Percentiles rank a stretch among this genome's conserved stretches.
phyloP scores from a whole-genome alignment of 2,329 filamentous ascomycete genomes.

The Aspergillus sclerotialis region DNA sequence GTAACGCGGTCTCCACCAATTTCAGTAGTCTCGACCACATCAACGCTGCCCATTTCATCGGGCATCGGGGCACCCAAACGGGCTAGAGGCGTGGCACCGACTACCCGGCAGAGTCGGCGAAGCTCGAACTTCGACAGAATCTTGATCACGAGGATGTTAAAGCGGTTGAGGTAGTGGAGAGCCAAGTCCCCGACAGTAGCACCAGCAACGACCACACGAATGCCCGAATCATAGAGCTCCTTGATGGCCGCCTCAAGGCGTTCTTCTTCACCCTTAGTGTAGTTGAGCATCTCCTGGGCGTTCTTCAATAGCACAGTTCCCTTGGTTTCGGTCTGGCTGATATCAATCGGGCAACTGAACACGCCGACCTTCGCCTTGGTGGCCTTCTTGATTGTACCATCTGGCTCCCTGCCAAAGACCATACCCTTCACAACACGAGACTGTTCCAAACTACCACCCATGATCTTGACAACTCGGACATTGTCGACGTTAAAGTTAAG shows the following conservation, averaged over 20 bases:
- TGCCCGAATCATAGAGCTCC: slow-evolving; percentile 87
- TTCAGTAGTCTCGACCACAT: slow-evolving; percentile 93
- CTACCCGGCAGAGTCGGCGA: slow-evolving; percentile 86
- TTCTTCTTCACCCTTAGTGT: slow-evolving; percentile 91
- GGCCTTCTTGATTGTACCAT: slow-evolving; percentile 85
- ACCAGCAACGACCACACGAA: slow-evolving; percentile 87
- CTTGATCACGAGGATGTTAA: slow-evolving; percentile 92
- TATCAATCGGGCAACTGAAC: slow-evolving; percentile 93
- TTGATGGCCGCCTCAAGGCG: slow-evolving; percentile 90
- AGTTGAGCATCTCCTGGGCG: slow-evolving; percentile 97
- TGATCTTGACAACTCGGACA: slow-evolving; percentile 97
- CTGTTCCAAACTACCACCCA: slow-evolving; percentile 93
- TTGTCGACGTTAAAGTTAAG: slow-evolving; percentile 98
- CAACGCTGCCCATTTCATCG: slow-evolving; percentile 96
- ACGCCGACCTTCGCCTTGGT: slow-evolving; percentile 92
- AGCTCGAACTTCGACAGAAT: slow-evolving; percentile 98
- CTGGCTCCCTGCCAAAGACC: slow-evolving; percentile 96
- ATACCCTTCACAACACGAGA: slow-evolving; percentile 94
- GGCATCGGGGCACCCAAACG: slow-evolving; percentile 96
- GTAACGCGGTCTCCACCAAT: slow-evolving; percentile 97
- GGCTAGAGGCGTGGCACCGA: slow-evolving; percentile 92
- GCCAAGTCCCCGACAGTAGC: slow-evolving; percentile 93
- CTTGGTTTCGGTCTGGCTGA: slow-evolving; percentile 95
- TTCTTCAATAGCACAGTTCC: slow-evolving; percentile 95
- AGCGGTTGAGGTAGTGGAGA: slow-evolving; percentile 96